Base-by-base conservation (phyloP, 164 flowering plant genomes). In the Umbellularia californica region DNA sequence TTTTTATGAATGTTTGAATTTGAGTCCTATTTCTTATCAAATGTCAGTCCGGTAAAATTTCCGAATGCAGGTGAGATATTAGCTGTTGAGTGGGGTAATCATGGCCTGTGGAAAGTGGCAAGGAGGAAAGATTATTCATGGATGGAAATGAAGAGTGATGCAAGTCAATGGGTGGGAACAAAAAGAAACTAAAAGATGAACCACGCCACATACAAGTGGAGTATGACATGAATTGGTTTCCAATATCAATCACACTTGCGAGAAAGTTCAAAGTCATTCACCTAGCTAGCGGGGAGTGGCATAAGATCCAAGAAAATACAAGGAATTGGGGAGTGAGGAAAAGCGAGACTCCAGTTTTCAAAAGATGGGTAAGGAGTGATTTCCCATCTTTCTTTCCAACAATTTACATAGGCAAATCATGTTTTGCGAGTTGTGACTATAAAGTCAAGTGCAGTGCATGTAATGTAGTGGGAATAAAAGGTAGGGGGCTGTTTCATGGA, bases 111-210 rank as follows among this genome's bases (percentile, higher is more conserved):
- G 67, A 25, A 64, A 64, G 67, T 13, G 25, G 67, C 13, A 28
- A 64, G 24, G 67, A 64, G 67, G 67, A 64, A 25, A 24, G 67
- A 64, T 22, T 64, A 64, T 64, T 64, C 27, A 64, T 10, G 33
- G 67, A 64, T 13, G 67, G 27, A 64, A 64, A 23, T 64, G 67
- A 25, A 23, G 67, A 64, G 28, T 10, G 30, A 23, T 64, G 30
- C 27, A 64, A 64, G 67, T 64, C 33, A 64, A 64, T 23, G 24
- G 33, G 47, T 11, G 67, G 28, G 67, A 22, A 23, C 27, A 64
- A 64, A 23, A 64, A 64, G 67, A 24, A 41, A 41, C 7, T 7
- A 9, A 41, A 41, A 22, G 30, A 64, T 3, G 30, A 12, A 25
- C 67, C 24, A 14, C 67, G 25, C 27, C 12, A 58, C 15, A 17